Conservation (phyloP, 2,329 filamentous ascomycete genomes). For the Microdochium trichocladiopsis region DNA sequence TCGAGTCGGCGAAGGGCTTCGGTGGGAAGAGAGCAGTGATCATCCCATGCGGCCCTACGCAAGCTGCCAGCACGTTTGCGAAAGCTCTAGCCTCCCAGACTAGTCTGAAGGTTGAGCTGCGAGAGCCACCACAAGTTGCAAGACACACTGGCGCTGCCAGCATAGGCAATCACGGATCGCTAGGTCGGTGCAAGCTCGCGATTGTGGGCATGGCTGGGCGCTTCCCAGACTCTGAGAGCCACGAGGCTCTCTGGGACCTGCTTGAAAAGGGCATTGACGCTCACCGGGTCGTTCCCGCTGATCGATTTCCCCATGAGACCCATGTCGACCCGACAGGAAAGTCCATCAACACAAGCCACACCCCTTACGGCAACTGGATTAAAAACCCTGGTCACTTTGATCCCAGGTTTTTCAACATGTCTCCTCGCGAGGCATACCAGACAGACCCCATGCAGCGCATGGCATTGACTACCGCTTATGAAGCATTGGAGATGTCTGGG, state of each 20-base stretch:
- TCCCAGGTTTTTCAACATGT: constrained; percentile 84
- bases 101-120: constrained; percentile 32
- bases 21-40: constrained; percentile 33
- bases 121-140: constrained; percentile 23
- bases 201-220: constrained; percentile 79
- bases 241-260: constrained; percentile 69
- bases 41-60: constrained; percentile 42
- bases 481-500: constrained; percentile 75
- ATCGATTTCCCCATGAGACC: constrained; percentile 67
- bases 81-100: constrained; percentile 33
- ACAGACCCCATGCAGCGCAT: constrained; percentile 78
- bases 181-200: constrained; percentile 62
- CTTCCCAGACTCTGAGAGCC: constrained; percentile 65
- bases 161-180: constrained; percentile 39
- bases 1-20: constrained; percentile 32
- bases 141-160: constrained; percentile 15
- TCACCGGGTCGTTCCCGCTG: constrained; percentile 57
- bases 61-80: constrained; percentile 37
- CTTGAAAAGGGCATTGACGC: constrained; percentile 70
- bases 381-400: constrained; percentile 73
- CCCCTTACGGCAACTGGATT: constrained; percentile 68
- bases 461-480: constrained; percentile 69
- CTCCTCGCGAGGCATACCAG: constrained; percentile 70
- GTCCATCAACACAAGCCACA: constrained; percentile 68
- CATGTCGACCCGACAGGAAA: constrained; percentile 69